Percentiles rank a stretch among this genome's conserved stretches.
Evolutionary conservation across 179 eudicot species (phyloP).

Genomic region (Silene noctiflora): DNA sequence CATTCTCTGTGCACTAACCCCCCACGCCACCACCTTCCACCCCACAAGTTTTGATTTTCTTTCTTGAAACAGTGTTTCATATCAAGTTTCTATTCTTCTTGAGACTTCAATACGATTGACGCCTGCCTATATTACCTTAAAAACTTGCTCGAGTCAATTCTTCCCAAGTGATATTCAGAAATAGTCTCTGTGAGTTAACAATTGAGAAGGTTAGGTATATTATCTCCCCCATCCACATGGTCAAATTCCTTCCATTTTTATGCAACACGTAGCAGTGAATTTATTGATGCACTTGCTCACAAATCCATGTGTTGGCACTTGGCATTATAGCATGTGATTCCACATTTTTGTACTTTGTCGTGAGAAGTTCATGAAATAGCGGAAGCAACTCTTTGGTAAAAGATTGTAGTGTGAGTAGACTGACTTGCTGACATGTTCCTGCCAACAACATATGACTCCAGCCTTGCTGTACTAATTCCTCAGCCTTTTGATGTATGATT

Average conservation of each 20-base stretch:
- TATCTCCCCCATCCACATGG: background rate
- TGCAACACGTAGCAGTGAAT: background rate
- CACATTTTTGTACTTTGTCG: too few relatives aligned
- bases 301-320: background rate
- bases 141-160: background rate
- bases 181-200: background rate
- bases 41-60: background rate
- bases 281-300: background rate
- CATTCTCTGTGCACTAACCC: background rate
- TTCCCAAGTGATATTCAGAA: background rate
- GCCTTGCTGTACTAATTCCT: background rate
- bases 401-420: background rate
- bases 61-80: background rate
- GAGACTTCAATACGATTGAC: background rate
- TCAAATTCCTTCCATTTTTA: background rate
- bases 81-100: background rate
- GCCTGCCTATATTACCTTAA: background rate
- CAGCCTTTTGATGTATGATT: slow-evolving; percentile 1
- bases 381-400: too few relatives aligned
- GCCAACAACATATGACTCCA: background rate
- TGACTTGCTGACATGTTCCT: background rate
- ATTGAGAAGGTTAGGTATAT: background rate
- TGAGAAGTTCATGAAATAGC: background rate
- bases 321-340: too few relatives aligned
- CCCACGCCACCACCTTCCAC: background rate